Evolutionary conservation across 2,329 filamentous ascomycete genomes (phyloP), one percentile per base, ranked within the genome.

Genomic region (Penicillium sp.): DNA sequence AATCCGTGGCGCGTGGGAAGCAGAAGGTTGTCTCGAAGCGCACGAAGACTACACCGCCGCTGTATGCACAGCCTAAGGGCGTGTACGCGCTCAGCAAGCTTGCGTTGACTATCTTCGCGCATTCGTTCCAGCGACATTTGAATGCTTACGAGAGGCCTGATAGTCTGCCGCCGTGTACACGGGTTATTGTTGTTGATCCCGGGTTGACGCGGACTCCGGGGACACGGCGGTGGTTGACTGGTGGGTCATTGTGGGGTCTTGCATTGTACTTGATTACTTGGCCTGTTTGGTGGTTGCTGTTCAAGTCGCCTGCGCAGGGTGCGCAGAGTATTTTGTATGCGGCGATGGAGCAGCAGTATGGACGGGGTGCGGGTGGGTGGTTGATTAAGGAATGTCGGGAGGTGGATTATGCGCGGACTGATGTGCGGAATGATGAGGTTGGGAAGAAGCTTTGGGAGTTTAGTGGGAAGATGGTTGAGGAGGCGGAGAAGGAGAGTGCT

Each of bases 101-200:
- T 28, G 91, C 94, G 0, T 80, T 97, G 43, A 95, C 93, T 81
- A 85, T 89, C 16, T 97, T 99, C 70, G 92, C 90, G 0, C 84
- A 88, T 46, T 89, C 93, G 9, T 96, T 93, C 72, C 93, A 97
- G 75, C 94, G 96, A 71, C 93, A 97, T 71, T 80, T 99, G 44
- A 87, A 91, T 62, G 78, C 87, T 2, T 96, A 95, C 74, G 84
- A 89, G 67, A 83, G 94, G 25, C 91, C 92, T 0, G 94, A 99
- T 70, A 84, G 88, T 59, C 79, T 89, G 45, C 91, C 91, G 1
- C 88, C 87, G 78, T 96, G 91, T 63, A 83, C 91, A 4, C 85
- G 90, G 33, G 91, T 97, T 43, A 80, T 96, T 47, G 83, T 96
- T 56, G 90, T 92, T 2, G 93, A 99, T 67, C 94, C 94, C 0